Base-by-base conservation (phyloP, 176 grass and related monocot species). In the Thinopyrum elongatum region DNA sequence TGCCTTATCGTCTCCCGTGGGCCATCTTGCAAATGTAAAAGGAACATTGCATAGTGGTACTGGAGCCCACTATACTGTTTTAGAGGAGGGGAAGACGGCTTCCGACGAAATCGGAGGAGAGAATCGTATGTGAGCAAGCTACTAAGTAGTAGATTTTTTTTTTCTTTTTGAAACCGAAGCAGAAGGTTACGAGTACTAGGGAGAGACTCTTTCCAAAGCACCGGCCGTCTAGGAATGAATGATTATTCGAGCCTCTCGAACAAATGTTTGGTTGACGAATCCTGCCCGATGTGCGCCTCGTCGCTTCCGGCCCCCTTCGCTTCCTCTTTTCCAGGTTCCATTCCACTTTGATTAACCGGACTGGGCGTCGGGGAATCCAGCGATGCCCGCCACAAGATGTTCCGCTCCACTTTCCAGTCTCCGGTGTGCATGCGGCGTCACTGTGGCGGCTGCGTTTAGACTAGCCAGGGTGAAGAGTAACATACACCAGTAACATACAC, bases 251-350 rank as follows among this genome's bases (percentile, higher is more conserved):
- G 22, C 28, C 51, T 22, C 17, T 62, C 4, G 77, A 42, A 8
- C 62, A 76, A 60, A 47, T n/a, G 28, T 23, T 0, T 31, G 79
- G 65, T 64, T 79, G 85, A 87, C n/a, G n/a, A n/a, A n/a, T 27
- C 62, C 61, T 78, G 70, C 36, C 70, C 31, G 16, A 33, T 19
- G 0, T 8, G 33, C 28, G 33, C 71, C 29, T n/a, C 36, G 35
- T 49, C 76, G 38, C 27, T 65, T 85, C 68, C 42, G 60, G 31
- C 39, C 28, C 26, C 71, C 17, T 51, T 44, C 36, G 58, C 23
- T 34, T 6, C 35, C 5, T 13, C 22, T 47, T 29, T 25, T 59
- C 31, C 69, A 28, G 2, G 41, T 60, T 84, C 74, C 39, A 11
- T n/a, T 72, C 36, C 44, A 15, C 44, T 47, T 15, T 13, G 44